Evolutionary conservation across 352 stramenopile species (phyloP), one percentile per base, ranked within the genome.

Genomic region (Thraustochytrium striatum): DNA sequence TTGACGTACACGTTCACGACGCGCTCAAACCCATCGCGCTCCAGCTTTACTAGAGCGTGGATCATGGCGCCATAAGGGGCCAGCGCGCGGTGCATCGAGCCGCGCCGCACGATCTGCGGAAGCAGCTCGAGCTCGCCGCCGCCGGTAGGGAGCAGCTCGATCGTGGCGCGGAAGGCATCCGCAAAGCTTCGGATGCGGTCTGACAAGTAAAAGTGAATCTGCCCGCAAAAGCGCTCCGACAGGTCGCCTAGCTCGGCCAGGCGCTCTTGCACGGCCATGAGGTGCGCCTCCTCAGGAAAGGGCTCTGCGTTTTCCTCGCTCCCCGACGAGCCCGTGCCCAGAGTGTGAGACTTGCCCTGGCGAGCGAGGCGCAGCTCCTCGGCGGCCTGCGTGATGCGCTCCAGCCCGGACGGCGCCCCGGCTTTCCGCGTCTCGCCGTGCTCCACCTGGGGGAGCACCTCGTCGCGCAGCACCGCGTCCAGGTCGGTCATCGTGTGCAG

Each of bases 1-100:
- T 32, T 39, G 41, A 75, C 52, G 50, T 75, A 75, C 39, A 62
- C 52, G 11, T 75, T 39, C 7, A 61, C 65, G 32, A 75, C 65
- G n/a, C 32, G 33, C 8, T 61, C 8, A 32, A 61, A 58, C 8
- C 65, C 65, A 25, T 44, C 65, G 52, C 39, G 30, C 36, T 75
- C 11, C 21, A 75, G 52, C 36, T 75, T 43, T 43, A 43, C 33
- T 43, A 75, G 25, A 11, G 65, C 65, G 43, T 13, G 30, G 36
- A 75, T 75, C 11, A 75, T 39, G 8, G 50, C 35, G 8, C 52
- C 30, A 32, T 62, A 75, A 7, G 65, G 65, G 19, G 44, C n/a
- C 65, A 75, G 43, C 13, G 50, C 36, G 39, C 44, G 44, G 52
- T 75, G 65, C 65, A 61, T 75, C 7, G 65, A 25, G 32, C 39